A percentile compares a stretch with the other conserved stretches of the same genome.
These are phyloP conservation scores for Elsinoe batatas DNA, from an alignment of 2,329 filamentous ascomycete species.

Conservation along the genomic window DNA sequence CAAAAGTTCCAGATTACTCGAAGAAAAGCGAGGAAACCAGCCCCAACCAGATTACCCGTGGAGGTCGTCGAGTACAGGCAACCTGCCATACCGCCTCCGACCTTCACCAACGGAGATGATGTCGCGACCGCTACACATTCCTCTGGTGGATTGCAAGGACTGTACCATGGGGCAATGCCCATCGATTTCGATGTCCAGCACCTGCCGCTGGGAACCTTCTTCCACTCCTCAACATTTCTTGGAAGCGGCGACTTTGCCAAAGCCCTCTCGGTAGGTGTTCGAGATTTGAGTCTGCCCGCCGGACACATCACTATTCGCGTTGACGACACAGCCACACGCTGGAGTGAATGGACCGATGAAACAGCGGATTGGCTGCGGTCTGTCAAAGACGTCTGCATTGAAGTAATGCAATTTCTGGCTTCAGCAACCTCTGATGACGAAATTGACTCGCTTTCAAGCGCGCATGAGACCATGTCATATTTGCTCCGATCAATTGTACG, in stretches of 20 bases:
- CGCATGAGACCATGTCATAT: slow-evolving; percentile 16
- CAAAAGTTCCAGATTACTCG: neutral
- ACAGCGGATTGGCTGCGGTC: slow-evolving; percentile 38
- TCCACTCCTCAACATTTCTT: slow-evolving; percentile 47
- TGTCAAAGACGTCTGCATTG: slow-evolving; percentile 28
- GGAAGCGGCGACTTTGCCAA: slow-evolving; percentile 46
- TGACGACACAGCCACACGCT: slow-evolving; percentile 28
- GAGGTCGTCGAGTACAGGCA: slow-evolving; percentile 38
- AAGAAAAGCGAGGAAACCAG: slow-evolving; percentile 12
- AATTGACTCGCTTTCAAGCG: neutral
- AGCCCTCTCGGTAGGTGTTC: slow-evolving; percentile 32
- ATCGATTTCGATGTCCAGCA: slow-evolving; percentile 44
- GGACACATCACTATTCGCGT: slow-evolving; percentile 33
- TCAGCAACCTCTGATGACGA: slow-evolving; percentile 3
- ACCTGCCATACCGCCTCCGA: slow-evolving; percentile 28
- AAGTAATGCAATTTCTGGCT: slow-evolving; percentile 12
- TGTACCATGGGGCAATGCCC: slow-evolving; percentile 44
- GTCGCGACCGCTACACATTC: neutral
- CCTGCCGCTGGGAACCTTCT: slow-evolving; percentile 43
- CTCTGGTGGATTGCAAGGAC: slow-evolving; percentile 28
- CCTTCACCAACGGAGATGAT: slow-evolving; percentile 6
- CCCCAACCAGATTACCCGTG: slow-evolving; percentile 34
- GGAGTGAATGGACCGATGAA: slow-evolving; percentile 47
- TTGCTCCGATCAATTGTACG: slow-evolving; percentile 38
- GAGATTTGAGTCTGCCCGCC: slow-evolving; percentile 49